Percentiles rank a stretch among this genome's conserved stretches.
These are phyloP conservation scores for Capsicum baccatum DNA, from an alignment of 257 asterid species.

Conservation along the genomic window DNA sequence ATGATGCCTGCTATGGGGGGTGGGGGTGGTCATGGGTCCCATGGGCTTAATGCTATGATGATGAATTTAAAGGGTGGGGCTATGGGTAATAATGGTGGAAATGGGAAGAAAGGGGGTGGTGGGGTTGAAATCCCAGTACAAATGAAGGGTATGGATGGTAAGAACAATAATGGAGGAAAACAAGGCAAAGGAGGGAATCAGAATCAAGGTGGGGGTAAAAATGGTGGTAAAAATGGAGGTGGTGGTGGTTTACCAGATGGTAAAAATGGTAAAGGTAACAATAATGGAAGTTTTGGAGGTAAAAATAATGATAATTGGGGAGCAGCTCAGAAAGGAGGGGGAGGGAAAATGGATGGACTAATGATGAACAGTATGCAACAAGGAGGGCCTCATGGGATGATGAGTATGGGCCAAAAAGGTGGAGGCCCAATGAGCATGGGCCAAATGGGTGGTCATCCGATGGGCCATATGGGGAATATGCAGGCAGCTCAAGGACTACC, in stretches of 20 bases:
- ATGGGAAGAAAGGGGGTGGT: constrained; percentile 52
- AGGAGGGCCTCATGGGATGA: constrained; percentile 49
- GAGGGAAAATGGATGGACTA: constrained; percentile 46
- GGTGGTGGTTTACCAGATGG: constrained; percentile 38
- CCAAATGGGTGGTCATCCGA: constrained; percentile 47
- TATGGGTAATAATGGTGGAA: constrained; percentile 39
- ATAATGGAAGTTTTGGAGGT: constrained; percentile 45
- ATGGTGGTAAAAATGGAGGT: constrained; percentile 47
- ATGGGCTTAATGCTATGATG: constrained; percentile 39
- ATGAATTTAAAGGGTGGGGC: constrained; percentile 39
- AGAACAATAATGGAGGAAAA: constrained; percentile 37
- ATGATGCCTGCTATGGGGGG: constrained; percentile 35
- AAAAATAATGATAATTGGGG: constrained; percentile 45
- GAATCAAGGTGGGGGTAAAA: constrained; percentile 30
- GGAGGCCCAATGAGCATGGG: constrained; percentile 50
- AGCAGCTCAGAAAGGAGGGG: constrained; percentile 45
- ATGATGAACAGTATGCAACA: constrained; percentile 45
- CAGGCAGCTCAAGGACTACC: constrained; percentile 62
- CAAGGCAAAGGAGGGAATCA: constrained; percentile 41
- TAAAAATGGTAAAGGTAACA: constrained; percentile 40
- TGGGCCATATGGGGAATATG: constrained; percentile 48
- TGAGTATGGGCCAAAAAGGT: constrained; percentile 41
- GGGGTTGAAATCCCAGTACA: constrained; percentile 42
- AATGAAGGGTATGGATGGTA: constrained; percentile 50
- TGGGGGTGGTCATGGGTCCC: constrained; percentile 36